phyloP scores from a whole-genome alignment of 2,329 filamentous ascomycete genomes.

The Beauveria asiatica region DNA sequence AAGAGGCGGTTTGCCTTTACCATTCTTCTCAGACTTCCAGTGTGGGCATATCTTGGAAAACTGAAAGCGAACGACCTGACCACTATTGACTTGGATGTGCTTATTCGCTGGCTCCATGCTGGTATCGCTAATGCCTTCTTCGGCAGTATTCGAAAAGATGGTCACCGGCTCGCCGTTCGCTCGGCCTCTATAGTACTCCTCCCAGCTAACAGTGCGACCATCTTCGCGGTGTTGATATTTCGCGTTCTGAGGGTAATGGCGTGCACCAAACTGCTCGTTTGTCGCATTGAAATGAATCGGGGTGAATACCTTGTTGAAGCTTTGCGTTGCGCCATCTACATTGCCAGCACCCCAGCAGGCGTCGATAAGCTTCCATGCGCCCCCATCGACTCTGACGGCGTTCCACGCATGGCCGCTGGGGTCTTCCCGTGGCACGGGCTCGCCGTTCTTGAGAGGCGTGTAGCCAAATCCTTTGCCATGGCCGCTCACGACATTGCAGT shows the following conservation, averaged over 20 bases:
- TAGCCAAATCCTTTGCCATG: conserved; percentile 85
- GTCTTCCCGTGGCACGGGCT: conserved; percentile 55
- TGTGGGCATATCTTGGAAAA: conserved; percentile 75
- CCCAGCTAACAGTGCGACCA: conserved; percentile 61
- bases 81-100: conserved; percentile 51
- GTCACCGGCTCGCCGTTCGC: conserved; percentile 38
- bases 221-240: conserved; percentile 67
- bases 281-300: conserved; percentile 49
- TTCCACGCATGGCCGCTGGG: conserved; percentile 80
- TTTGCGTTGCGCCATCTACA: conserved; percentile 36
- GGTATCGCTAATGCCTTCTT: conserved; percentile 45
- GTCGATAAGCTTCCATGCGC: conserved; percentile 86
- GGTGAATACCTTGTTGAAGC: conserved; percentile 44
- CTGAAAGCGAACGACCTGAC: conserved; percentile 61
- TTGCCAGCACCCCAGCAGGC: conserved; percentile 86
- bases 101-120: conserved; percentile 47
- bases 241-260: conserved; percentile 67
- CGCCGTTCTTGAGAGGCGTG: conserved; percentile 50
- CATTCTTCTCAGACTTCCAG: conserved; percentile 65
- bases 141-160: conserved; percentile 35
- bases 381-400: conserved; percentile 76
- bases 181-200: conserved; percentile 68
- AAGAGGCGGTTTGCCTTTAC: conserved; percentile 56
- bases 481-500: conserved; percentile 65
- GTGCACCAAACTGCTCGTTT: conserved; percentile 74